Percentiles rank a stretch among this genome's conserved stretches.
phyloP scores from a whole-genome alignment of 495 filamentous ascomycete species.

The Aspergillus haitiensis region DNA sequence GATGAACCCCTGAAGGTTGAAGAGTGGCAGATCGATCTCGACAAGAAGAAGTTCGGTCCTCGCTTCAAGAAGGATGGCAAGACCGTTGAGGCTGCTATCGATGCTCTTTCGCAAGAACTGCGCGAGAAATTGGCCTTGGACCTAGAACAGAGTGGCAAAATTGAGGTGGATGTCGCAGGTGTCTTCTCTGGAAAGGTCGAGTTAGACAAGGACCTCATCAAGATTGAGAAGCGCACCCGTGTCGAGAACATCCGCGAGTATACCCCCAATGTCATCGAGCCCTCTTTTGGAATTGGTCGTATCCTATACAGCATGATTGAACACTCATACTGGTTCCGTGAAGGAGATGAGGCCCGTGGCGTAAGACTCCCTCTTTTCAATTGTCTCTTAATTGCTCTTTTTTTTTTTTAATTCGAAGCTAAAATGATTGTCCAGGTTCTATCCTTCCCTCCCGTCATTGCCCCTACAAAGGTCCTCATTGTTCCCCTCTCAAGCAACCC shows the following conservation, averaged over 20 bases:
- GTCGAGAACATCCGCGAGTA: slow-evolving; percentile 72
- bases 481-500: slow-evolving; percentile 62
- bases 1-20: slow-evolving; percentile 67
- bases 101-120: slow-evolving; percentile 65
- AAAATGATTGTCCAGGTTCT: slow-evolving; percentile 50
- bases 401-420: slow-evolving; percentile 13
- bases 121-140: slow-evolving; percentile 68
- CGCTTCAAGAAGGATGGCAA: slow-evolving; percentile 80
- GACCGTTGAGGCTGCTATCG: slow-evolving; percentile 67
- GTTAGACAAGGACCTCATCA: slow-evolving; percentile 67
- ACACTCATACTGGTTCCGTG: slow-evolving; percentile 74
- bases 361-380: slow-evolving; percentile 42
- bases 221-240: slow-evolving; percentile 67
- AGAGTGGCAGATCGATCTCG: slow-evolving; percentile 72
- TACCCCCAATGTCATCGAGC: slow-evolving; percentile 82
- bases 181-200: slow-evolving; percentile 66
- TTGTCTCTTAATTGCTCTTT: not conserved
- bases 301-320: slow-evolving; percentile 78
- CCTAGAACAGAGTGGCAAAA: slow-evolving; percentile 64
- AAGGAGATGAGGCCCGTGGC: slow-evolving; percentile 62
- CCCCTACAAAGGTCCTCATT: slow-evolving; percentile 69
- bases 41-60: slow-evolving; percentile 82
- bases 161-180: slow-evolving; percentile 63
- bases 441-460: slow-evolving; percentile 64
- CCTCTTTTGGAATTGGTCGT: slow-evolving; percentile 80